Evolutionary conservation across 2,329 filamentous ascomycete species (phyloP).

Genomic region (Aspergillaceae sp.): DNA sequence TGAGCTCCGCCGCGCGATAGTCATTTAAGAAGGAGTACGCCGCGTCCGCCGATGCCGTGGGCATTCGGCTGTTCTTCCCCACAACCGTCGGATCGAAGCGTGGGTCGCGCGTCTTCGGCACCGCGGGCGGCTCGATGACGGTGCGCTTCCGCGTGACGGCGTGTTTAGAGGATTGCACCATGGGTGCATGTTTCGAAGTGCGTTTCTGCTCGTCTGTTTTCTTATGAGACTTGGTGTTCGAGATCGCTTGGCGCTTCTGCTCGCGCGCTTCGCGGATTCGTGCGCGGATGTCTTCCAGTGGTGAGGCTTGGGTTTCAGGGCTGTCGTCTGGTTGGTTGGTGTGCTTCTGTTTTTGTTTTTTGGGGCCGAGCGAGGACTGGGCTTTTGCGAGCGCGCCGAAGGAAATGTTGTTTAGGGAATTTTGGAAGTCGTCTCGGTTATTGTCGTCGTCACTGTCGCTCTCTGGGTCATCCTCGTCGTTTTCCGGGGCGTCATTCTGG

Average conservation of each 20-base stretch:
- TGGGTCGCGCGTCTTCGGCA: constrained; percentile 67
- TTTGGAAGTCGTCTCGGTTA: constrained; percentile 29
- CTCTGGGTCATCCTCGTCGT: constrained; percentile 23
- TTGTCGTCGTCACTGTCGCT: constrained; percentile 22
- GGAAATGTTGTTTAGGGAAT: constrained; percentile 55
- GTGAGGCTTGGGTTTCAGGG: constrained; percentile 12
- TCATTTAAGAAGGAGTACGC: constrained; percentile 84
- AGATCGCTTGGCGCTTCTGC: constrained; percentile 28
- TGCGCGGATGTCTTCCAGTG: constrained; percentile 31
- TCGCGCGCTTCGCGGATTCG: constrained; percentile 36
- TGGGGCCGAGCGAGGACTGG: constrained; percentile 56
- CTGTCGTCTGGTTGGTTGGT: constrained; percentile 1
- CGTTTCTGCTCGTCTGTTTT: constrained; percentile 29
- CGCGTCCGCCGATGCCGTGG: constrained; percentile 48
- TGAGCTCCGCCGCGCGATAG: constrained; percentile 78
- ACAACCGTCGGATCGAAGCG: constrained; percentile 65
- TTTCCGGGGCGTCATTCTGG: constrained; percentile 13
- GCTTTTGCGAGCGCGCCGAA: constrained; percentile 88
- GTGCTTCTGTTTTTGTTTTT: constrained; percentile 19
- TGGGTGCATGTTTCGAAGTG: constrained; percentile 80
- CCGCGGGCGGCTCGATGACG: constrained; percentile 50
- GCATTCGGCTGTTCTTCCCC: constrained; percentile 23
- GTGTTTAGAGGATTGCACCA: constrained; percentile 70
- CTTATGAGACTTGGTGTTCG: constrained; percentile 12
- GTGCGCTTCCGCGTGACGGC: constrained; percentile 74